Conservation (phyloP, 176 grass and related monocot genomes). For the Juncus inflexus region DNA sequence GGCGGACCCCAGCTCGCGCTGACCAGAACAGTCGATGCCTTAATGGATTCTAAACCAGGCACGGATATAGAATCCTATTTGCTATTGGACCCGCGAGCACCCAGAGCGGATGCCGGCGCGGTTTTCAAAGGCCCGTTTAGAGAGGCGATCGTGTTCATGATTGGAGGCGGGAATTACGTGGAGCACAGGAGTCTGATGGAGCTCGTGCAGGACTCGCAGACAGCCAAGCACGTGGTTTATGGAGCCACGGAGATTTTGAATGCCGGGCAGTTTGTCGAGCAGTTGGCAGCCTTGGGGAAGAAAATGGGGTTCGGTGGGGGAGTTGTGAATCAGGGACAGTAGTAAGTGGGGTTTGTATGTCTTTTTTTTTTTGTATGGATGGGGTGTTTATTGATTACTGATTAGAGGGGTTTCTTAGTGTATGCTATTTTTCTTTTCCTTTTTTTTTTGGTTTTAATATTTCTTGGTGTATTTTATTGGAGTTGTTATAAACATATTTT, state of each 20-base stretch:
- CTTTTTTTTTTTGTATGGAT: background rate
- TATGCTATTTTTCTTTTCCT: background rate
- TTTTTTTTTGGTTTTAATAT: no score
- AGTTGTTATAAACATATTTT: no score
- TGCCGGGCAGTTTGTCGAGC: constrained; percentile 66
- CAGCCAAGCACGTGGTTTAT: constrained; percentile 77
- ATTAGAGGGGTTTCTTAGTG: background rate
- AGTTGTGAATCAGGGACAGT: constrained; percentile 39
- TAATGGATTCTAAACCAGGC: constrained; percentile 84
- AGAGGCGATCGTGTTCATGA: constrained; percentile 96
- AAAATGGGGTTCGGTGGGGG: constrained; percentile 62
- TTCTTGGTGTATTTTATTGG: no score
- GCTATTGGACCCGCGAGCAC: constrained; percentile 68
- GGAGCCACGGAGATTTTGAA: constrained; percentile 76
- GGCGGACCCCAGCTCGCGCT: constrained; percentile 65
- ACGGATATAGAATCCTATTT: constrained; percentile 78
- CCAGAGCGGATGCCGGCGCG: constrained; percentile 54
- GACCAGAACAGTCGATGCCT: constrained; percentile 73
- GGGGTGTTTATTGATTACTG: no score
- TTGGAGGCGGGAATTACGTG: constrained; percentile 86
- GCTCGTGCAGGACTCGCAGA: constrained; percentile 52
- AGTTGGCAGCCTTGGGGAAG: constrained; percentile 65
- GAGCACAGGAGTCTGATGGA: constrained; percentile 89
- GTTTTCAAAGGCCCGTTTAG: constrained; percentile 87
- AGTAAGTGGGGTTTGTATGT: constrained; percentile 13